Percentiles rank a stretch among this genome's conserved stretches.
Conservation (phyloP, 2,329 filamentous ascomycete genomes). For the Neobulgaria alba region DNA sequence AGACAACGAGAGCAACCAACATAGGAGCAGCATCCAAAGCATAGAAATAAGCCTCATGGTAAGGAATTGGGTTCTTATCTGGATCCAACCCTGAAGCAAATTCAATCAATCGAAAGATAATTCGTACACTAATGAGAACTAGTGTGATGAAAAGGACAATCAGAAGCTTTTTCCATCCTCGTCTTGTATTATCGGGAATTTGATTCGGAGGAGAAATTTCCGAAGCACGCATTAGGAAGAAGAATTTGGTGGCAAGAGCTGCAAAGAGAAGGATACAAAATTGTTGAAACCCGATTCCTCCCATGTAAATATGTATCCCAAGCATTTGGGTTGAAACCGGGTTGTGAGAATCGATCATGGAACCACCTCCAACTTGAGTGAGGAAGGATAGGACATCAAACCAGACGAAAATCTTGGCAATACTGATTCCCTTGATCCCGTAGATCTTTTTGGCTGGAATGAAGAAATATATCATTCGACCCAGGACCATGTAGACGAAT, state of each 20-base stretch:
- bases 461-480: conserved; percentile 29
- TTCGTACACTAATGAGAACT: conserved; percentile 40
- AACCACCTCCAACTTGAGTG: conserved; percentile 34
- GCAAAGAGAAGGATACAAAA: conserved; percentile 41
- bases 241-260: conserved; percentile 32
- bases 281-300: conserved; percentile 43
- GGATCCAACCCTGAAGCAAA: conserved; percentile 38
- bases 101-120: conserved; percentile 52
- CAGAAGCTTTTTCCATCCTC: conserved; percentile 23
- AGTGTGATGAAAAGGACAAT: conserved; percentile 35
- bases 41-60: conserved; percentile 44
- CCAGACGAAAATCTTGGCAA: conserved; percentile 40
- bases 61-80: conserved; percentile 39
- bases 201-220: conserved; percentile 23
- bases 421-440: conserved; percentile 27
- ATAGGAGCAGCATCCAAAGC: conserved; percentile 47
- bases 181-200: conserved; percentile 25
- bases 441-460: conserved; percentile 31
- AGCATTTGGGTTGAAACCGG: conserved; percentile 25
- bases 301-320: conserved; percentile 41
- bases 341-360: conserved; percentile 29
- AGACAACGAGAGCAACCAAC: conserved; percentile 36
- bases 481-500: conserved; percentile 29
- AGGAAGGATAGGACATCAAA: conserved; percentile 41
- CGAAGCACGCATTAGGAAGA: conserved; percentile 29